Percentiles rank a stretch among this genome's conserved stretches.
Conservation (phyloP, 2,329 filamentous ascomycete species). For the Beauveria scarabaeidicola region DNA sequence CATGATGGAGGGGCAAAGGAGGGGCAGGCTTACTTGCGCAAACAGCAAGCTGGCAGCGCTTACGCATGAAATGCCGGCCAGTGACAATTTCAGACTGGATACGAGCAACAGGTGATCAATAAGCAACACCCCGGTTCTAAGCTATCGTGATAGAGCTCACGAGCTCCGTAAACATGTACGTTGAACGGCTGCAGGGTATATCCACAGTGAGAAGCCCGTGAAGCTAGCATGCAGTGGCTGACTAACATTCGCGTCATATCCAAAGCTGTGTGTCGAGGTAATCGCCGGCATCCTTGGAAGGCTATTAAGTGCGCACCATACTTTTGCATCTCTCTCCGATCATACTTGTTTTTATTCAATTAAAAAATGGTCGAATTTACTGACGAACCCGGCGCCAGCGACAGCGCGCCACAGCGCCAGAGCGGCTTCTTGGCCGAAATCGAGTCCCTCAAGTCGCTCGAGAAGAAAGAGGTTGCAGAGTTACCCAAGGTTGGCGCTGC, state of each 20-base stretch:
- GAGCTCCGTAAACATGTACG: neutral
- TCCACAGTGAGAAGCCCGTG: neutral
- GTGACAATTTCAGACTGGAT: neutral
- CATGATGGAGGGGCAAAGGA: slow-evolving; percentile 46
- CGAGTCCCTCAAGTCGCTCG: slow-evolving; percentile 33
- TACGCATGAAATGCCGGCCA: no score
- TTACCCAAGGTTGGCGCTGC: slow-evolving; percentile 43
- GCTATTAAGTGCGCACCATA: neutral
- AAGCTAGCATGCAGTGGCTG: neutral
- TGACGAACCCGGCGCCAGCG: neutral
- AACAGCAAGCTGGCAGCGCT: neutral
- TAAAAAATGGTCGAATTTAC: neutral
- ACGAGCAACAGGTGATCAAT: neutral
- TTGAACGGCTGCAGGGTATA: slow-evolving; percentile 1
- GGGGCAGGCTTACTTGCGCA: neutral
- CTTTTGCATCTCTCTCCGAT: neutral
- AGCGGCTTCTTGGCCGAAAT: slow-evolving; percentile 28
- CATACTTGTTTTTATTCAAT: neutral
- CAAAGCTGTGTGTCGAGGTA: neutral
- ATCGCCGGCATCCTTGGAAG: neutral
- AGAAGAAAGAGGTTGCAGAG: slow-evolving; percentile 34
- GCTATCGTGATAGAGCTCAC: neutral
- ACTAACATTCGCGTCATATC: slow-evolving; percentile 4
- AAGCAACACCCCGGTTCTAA: no score
- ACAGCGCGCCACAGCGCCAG: slow-evolving; percentile 4